phyloP scores from a whole-genome alignment of 73 alveolate genomes.

The Paramecium octaurelia region DNA sequence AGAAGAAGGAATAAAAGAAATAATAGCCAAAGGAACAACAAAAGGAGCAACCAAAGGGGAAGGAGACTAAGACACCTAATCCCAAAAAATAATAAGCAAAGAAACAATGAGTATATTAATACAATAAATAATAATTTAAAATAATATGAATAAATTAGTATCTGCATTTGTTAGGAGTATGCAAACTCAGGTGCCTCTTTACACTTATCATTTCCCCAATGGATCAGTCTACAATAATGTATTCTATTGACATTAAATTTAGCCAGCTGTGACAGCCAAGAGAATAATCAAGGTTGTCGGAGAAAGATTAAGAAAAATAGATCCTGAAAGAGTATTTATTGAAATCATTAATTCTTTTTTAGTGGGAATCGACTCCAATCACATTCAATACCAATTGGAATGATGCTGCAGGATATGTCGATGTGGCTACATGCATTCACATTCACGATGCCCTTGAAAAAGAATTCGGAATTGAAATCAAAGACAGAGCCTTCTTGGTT shows the following conservation, averaged over 20 bases:
- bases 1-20: constrained; percentile 31
- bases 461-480: constrained; percentile 86
- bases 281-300: constrained; percentile 83
- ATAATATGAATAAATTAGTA: constrained; percentile 1
- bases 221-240: constrained; percentile 16
- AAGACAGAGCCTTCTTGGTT: constrained; percentile 79
- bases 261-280: constrained; percentile 70
- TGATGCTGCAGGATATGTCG: constrained; percentile 72
- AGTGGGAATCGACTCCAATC: constrained; percentile 89
- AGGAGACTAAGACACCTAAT: neutral
- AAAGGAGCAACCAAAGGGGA: neutral
- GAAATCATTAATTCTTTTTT: neutral
- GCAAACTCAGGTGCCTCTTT: neutral
- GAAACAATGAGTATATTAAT: constrained; percentile 18
- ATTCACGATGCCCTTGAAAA: constrained; percentile 88
- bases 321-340: constrained; percentile 64
- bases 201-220: neutral
- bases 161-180: neutral
- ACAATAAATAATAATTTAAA: constrained; percentile 17
- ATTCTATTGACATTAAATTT: neutral
- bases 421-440: constrained; percentile 80
- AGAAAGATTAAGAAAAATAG: constrained; percentile 79
- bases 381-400: constrained; percentile 87
- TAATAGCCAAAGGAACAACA: neutral
- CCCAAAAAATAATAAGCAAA: neutral